Base-by-base conservation (phyloP, 768 basidiomycete species). In the Amylocystis lapponica region DNA sequence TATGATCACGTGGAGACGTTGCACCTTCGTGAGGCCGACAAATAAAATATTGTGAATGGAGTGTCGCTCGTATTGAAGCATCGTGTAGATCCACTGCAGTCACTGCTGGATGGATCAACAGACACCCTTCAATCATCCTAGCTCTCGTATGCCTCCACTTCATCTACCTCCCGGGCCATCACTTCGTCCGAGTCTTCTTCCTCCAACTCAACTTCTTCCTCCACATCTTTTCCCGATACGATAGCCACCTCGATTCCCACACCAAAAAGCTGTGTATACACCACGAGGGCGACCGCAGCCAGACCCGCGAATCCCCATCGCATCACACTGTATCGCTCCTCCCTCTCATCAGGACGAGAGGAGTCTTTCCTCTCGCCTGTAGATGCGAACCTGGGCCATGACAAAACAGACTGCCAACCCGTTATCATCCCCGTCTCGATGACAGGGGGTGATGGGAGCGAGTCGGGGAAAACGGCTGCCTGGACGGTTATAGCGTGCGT, bases 401-500 rank as follows among this genome's bases (percentile, higher is more conserved):
- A n/a, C n/a, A n/a, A n/a, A n/a, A n/a, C n/a, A n/a, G n/a, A n/a
- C n/a, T n/a, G n/a, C n/a, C n/a, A n/a, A n/a, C n/a, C n/a, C n/a
- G n/a, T n/a, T n/a, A n/a, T n/a, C 20, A 44, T 32, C 21, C 8
- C 42, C 16, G 47, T 41, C n/a, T 48, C 26, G 6, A 42, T 25
- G 10, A 40, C 36, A 7, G 51, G 39, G 17, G 53, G 53, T 22
- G 55, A 49, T 17, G 55, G 56, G 3, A 52, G 33, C 12, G 61
- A 47, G 19, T 53, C 37, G 20, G 58, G 56, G 43, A 56, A 61
- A 10, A 66, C 64, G 25, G 53, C 49, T 2, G 65, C 41, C 33
- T 67, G 56, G 33, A 88, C 62, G 23, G 72, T 68, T 36, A 70
- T 66, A 4, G 85, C 78, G 51, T 87, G 84, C 6, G 71, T 59